These are phyloP conservation scores for Botryobasidium botryosum DNA, from an alignment of 768 basidiomycete genomes.

Conservation along the genomic window DNA sequence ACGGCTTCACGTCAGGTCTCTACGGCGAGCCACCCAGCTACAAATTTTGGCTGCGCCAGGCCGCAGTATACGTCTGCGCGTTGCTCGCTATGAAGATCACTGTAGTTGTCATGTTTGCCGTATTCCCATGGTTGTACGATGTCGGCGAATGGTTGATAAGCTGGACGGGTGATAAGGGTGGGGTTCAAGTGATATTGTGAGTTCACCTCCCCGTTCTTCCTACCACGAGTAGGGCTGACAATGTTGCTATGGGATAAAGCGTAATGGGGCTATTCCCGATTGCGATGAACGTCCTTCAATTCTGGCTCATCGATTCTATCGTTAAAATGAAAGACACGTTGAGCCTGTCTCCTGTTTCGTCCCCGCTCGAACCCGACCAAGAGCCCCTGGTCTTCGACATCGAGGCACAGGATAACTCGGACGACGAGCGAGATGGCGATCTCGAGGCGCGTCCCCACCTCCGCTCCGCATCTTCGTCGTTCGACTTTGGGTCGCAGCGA, in stretches of 20 bases:
- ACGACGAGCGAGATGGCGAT: slow-evolving; percentile 7
- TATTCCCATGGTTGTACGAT: slow-evolving; percentile 51
- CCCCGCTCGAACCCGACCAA: slow-evolving; percentile 7
- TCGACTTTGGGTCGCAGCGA: slow-evolving; percentile 5
- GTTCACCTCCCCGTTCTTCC: slow-evolving; percentile 18
- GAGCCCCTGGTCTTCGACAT: slow-evolving; percentile 6
- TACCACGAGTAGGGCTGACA: neutral
- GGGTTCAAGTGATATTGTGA: slow-evolving; percentile 65
- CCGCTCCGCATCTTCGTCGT: neutral
- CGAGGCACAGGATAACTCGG: slow-evolving; percentile 8
- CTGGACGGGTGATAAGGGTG: slow-evolving; percentile 53
- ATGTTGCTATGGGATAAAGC: slow-evolving; percentile 22
- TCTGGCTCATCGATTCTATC: slow-evolving; percentile 90
- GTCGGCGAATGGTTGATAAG: slow-evolving; percentile 78
- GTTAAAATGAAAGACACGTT: slow-evolving; percentile 39
- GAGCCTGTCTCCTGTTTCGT: slow-evolving; percentile 3
- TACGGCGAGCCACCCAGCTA: slow-evolving; percentile 75
- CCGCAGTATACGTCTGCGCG: slow-evolving; percentile 65
- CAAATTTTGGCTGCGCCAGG: slow-evolving; percentile 56
- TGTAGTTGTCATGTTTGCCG: slow-evolving; percentile 57
- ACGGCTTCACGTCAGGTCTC: slow-evolving; percentile 71
- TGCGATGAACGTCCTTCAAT: slow-evolving; percentile 77
- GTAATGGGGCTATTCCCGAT: slow-evolving; percentile 83
- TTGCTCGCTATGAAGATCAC: slow-evolving; percentile 82
- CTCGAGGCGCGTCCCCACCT: neutral